Conservation (phyloP, 2,329 filamentous ascomycete genomes). For the Verticillium longisporum region DNA sequence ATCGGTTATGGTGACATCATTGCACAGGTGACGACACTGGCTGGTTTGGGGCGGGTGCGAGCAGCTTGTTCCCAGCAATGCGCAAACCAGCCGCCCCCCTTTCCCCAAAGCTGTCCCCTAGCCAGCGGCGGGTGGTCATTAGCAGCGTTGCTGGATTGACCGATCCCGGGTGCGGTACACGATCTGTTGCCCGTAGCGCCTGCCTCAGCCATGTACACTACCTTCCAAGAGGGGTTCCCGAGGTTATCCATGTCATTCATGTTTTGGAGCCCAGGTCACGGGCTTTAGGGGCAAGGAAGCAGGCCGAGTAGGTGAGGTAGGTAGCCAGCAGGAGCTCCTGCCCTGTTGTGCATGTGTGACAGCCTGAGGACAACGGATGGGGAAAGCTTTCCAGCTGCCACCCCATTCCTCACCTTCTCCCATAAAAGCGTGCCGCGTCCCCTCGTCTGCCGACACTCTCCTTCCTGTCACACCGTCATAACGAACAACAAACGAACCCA, state of each 20-base stretch:
- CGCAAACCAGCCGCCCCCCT: not conserved
- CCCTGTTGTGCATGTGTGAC: not conserved
- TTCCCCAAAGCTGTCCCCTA: not conserved
- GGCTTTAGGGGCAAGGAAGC: not conserved
- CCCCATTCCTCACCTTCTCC: not conserved
- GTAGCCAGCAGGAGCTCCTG: not conserved
- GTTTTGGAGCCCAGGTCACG: not conserved
- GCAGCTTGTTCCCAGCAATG: not conserved
- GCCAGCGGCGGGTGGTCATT: not conserved
- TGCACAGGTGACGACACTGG: conserved; percentile 25
- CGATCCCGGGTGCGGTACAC: not conserved
- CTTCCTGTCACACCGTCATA: not conserved
- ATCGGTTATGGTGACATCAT: conserved; percentile 31
- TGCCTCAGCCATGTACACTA: not conserved
- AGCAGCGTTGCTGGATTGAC: not conserved
- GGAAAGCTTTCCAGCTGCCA: not conserved
- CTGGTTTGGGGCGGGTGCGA: not conserved
- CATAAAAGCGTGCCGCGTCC: conserved; percentile 10
- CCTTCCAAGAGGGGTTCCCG: not conserved
- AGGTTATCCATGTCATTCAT: not conserved
- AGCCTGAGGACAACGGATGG: not conserved
- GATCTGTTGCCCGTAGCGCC: not conserved
- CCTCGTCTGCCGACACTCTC: not conserved
- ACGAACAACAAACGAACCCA: not conserved
- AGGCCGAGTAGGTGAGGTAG: not conserved